Conservation (phyloP, 148 eudicot genomes). For the Fagopyrum tataricum region DNA sequence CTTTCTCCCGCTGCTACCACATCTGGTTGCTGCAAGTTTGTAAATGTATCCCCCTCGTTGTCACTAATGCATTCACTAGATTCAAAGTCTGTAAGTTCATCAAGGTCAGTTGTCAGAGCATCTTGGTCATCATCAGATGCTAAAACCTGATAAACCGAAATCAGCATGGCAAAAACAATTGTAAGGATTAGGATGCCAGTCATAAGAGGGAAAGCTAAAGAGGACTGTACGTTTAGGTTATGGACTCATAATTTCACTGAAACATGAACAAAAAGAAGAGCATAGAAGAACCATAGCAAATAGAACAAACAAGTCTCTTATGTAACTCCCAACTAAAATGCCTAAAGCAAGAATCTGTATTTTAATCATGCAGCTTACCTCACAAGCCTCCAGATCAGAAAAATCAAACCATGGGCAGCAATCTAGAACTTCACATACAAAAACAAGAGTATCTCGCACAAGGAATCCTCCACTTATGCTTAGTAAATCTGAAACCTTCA, state of each 20-base stretch:
- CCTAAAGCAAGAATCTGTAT: background rate
- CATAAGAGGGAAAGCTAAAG: background rate
- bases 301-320: too few species aligned
- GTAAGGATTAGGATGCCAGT: too few species aligned
- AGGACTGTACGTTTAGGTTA: background rate
- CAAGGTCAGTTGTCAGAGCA: slow-evolving; percentile 93
- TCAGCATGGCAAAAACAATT: too few species aligned
- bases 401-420: slow-evolving; percentile 99
- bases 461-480: slow-evolving; percentile 93
- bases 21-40: slow-evolving; percentile 77
- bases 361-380: background rate
- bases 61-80: slow-evolving; percentile 91
- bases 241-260: background rate
- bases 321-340: background rate
- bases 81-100: slow-evolving; percentile 91
- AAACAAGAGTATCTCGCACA: slow-evolving; percentile 79
- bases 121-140: slow-evolving; percentile 99
- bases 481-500: slow-evolving; percentile 96
- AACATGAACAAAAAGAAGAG: background rate
- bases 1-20: slow-evolving; percentile 52
- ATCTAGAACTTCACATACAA: slow-evolving; percentile 97
- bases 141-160: slow-evolving; percentile 42
- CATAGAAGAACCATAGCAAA: background rate
- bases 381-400: slow-evolving; percentile 89
- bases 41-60: slow-evolving; percentile 91